These are phyloP conservation scores for Bipolaris cookei DNA, from an alignment of 2,329 filamentous ascomycete species.

Conservation along the genomic window DNA sequence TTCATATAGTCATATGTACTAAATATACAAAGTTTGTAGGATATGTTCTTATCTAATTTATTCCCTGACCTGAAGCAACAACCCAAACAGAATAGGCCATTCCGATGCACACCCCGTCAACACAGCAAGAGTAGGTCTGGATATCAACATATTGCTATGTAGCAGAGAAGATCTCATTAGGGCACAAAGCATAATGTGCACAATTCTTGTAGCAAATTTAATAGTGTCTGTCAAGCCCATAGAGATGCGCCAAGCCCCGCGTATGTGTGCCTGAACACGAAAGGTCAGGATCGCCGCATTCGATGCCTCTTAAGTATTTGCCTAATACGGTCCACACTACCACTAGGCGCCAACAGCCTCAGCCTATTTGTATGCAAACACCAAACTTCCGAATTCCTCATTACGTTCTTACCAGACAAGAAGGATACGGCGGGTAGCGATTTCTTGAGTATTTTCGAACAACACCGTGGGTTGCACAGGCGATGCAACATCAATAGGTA, in stretches of 20 bases:
- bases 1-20: no score
- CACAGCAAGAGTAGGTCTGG: no score
- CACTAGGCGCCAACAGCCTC: constrained; percentile 3
- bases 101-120: no score
- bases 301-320: not conserved
- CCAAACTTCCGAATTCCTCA: not conserved
- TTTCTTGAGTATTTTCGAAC: not conserved
- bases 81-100: no score
- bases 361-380: not conserved
- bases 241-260: constrained; percentile 4
- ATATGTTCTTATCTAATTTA: no score
- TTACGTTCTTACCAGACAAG: not conserved
- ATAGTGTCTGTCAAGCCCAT: not conserved
- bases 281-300: constrained; percentile 7
- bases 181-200: no score
- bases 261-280: not conserved
- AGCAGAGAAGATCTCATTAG: no score
- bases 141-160: no score
- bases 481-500: not conserved
- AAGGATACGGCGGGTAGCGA: not conserved
- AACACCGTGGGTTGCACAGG: no score
- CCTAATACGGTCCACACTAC: not conserved
- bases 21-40: no score
- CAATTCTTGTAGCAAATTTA: not conserved
- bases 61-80: no score